Evolutionary conservation across 768 basidiomycete genomes (phyloP).

Genomic region (Serendipita indica): DNA sequence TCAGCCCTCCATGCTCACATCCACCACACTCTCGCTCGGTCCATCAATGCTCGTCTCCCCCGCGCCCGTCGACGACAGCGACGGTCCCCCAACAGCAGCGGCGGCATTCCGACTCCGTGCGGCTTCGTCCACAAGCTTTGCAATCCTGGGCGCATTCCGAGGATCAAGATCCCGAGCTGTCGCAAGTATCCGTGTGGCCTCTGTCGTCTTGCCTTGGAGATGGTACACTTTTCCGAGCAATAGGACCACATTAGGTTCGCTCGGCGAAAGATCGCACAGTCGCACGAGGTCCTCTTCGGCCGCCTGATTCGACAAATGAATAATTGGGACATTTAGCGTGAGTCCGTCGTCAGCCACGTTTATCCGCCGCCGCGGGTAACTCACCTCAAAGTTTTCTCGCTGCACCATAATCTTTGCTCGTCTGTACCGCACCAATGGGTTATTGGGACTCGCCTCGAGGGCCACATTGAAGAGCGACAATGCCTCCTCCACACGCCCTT

Average conservation of each 20-base stretch:
- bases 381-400: constrained; percentile 68
- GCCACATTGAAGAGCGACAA: constrained; percentile 72
- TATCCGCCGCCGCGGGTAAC: constrained; percentile 18
- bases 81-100: not conserved
- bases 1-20: not conserved
- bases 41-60: constrained; percentile 50
- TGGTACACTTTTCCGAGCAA: constrained; percentile 88
- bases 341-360: constrained; percentile 1
- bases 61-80: constrained; percentile 10
- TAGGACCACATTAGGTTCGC: constrained; percentile 94
- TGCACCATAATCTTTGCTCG: constrained; percentile 82
- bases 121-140: constrained; percentile 18
- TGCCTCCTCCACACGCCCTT: constrained; percentile 61
- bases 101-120: not conserved
- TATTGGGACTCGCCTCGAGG: constrained; percentile 63
- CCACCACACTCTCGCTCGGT: constrained; percentile 30
- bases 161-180: constrained; percentile 89
- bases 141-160: constrained; percentile 58
- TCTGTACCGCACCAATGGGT: constrained; percentile 87
- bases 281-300: constrained; percentile 71
- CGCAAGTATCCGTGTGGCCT: constrained; percentile 74
- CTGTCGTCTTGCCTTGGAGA: constrained; percentile 57
- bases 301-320: constrained; percentile 31
- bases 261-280: constrained; percentile 70
- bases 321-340: constrained; percentile 13